Conservation (phyloP, 345 rosid genomes). For the Gossypium bickii region DNA sequence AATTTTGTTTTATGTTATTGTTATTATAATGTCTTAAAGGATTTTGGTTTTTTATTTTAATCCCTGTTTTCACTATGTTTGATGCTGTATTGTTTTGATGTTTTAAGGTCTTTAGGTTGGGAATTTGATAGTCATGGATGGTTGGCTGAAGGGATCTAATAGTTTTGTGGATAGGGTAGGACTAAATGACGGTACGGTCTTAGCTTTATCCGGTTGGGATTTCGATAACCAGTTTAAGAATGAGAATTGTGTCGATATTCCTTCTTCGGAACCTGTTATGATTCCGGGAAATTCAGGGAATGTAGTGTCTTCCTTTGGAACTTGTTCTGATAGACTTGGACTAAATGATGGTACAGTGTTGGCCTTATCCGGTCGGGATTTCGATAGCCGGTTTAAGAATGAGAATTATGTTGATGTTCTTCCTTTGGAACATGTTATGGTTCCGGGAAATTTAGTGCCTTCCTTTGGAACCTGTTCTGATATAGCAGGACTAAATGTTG, state of each 20-base stretch:
- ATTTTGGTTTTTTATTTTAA: background rate
- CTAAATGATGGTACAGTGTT: slow-evolving; percentile 15
- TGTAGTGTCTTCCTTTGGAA: background rate
- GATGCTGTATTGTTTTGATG: background rate
- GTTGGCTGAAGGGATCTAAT: slow-evolving; percentile 17
- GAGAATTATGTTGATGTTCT: slow-evolving; percentile 17
- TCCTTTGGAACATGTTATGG: slow-evolving; percentile 18
- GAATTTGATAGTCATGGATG: slow-evolving; percentile 36
- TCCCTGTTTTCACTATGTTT: background rate
- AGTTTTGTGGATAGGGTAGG: slow-evolving; percentile 27
- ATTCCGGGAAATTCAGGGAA: background rate
- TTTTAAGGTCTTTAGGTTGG: slow-evolving; percentile 11
- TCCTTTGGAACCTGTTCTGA: background rate
- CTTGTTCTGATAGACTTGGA: slow-evolving; percentile 14
- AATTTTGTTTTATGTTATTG: no score
- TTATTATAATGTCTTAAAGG: background rate
- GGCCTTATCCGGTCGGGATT: slow-evolving; percentile 19
- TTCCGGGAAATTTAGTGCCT: background rate
- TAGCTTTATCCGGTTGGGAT: slow-evolving; percentile 19
- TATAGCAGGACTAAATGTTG: no score
- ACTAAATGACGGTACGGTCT: slow-evolving; percentile 13
- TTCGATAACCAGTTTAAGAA: slow-evolving; percentile 13
- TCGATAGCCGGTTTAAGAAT: slow-evolving; percentile 9
- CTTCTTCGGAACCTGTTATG: slow-evolving; percentile 22
- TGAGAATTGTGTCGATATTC: slow-evolving; percentile 13